These are phyloP conservation scores for Penicillium mononematosum DNA, from an alignment of 495 filamentous ascomycete species.

Conservation along the genomic window DNA sequence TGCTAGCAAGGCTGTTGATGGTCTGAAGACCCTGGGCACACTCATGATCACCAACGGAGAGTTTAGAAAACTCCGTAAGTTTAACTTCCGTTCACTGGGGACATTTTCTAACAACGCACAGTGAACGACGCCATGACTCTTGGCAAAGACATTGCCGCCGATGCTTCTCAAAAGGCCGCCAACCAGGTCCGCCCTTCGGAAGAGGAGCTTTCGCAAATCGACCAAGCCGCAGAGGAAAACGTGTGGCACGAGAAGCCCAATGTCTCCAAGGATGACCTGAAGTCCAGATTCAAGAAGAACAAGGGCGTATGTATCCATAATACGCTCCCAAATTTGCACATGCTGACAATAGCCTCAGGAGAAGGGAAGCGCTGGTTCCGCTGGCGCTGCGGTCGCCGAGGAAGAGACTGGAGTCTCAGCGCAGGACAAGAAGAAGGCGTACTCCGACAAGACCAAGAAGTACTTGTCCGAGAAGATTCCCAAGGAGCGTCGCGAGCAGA, in stretches of 20 bases:
- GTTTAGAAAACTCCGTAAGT: constrained; percentile 89
- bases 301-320: constrained; percentile 47
- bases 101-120: constrained; percentile 39
- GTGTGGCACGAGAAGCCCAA: constrained; percentile 90
- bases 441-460: constrained; percentile 54
- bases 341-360: constrained; percentile 22
- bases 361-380: constrained; percentile 17
- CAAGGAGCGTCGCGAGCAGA: constrained; percentile 89
- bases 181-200: constrained; percentile 72
- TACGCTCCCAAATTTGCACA: background rate
- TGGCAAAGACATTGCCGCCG: constrained; percentile 84
- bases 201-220: constrained; percentile 74
- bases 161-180: constrained; percentile 83
- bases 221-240: constrained; percentile 81
- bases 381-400: constrained; percentile 13
- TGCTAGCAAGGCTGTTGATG: constrained; percentile 75
- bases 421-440: constrained; percentile 30
- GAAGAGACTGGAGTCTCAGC: constrained; percentile 19
- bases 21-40: constrained; percentile 84
- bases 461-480: constrained; percentile 85
- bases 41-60: constrained; percentile 94
- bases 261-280: constrained; percentile 67
- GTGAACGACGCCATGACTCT: constrained; percentile 85
- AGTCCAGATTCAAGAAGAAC: constrained; percentile 63
- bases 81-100: constrained; percentile 16